A percentile compares a stretch with the other conserved stretches of the same genome.
Conservation (phyloP, 352 stramenopile species). For the Globisporangium apiculatum region DNA sequence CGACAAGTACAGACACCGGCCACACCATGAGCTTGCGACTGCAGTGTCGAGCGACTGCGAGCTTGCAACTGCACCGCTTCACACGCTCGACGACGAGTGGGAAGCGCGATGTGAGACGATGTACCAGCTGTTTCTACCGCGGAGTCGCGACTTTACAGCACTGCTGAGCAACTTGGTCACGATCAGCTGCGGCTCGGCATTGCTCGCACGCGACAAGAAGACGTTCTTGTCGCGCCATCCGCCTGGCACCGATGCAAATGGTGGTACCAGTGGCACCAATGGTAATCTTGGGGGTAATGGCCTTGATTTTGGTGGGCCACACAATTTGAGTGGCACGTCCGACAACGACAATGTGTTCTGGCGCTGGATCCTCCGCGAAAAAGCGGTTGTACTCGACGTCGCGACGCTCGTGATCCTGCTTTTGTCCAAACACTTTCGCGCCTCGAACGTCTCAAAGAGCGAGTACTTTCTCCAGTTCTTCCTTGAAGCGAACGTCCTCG, state of each 20-base stretch:
- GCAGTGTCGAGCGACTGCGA: slow-evolving; percentile 34
- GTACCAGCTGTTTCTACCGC: slow-evolving; percentile 66
- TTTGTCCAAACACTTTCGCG: slow-evolving; percentile 73
- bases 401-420: slow-evolving; percentile 55
- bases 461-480: slow-evolving; percentile 82
- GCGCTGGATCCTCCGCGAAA: slow-evolving; percentile 81
- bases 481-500: slow-evolving; percentile 62
- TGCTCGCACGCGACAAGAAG: slow-evolving; percentile 76
- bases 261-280: slow-evolving; percentile 17
- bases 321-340: slow-evolving; percentile 11
- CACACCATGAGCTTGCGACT: slow-evolving; percentile 52
- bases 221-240: slow-evolving; percentile 65
- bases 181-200: slow-evolving; percentile 51
- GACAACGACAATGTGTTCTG: slow-evolving; percentile 64
- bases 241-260: slow-evolving; percentile 40
- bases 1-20: slow-evolving; percentile 61
- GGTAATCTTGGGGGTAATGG: too few species aligned
- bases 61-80: slow-evolving; percentile 31
- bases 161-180: slow-evolving; percentile 65
- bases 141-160: slow-evolving; percentile 61
- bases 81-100: slow-evolving; percentile 68
- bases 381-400: slow-evolving; percentile 69
- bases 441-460: slow-evolving; percentile 63
- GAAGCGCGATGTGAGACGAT: slow-evolving; percentile 53
- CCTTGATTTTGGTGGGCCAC: slow-evolving; percentile 22